Evolutionary conservation across 441 rosid genomes (phyloP).

Genomic region (Syzygium malaccense): DNA sequence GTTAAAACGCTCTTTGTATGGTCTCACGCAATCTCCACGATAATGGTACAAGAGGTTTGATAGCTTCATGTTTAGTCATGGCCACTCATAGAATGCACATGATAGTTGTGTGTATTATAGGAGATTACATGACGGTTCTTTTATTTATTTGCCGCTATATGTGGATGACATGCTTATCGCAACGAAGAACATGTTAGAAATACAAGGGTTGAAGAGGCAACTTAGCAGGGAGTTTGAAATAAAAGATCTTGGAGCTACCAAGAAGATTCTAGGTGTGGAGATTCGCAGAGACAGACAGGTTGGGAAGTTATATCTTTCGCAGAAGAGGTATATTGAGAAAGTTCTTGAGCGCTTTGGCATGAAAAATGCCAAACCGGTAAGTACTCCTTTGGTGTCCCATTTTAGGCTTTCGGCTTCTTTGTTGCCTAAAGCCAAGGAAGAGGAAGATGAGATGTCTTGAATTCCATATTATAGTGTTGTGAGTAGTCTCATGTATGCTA

Average conservation of each 20-base stretch:
- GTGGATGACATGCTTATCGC: too few species aligned
- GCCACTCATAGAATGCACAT: not conserved
- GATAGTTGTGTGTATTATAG: not conserved
- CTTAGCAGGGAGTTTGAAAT: not conserved
- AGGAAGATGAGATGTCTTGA: not conserved
- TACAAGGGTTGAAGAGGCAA: not conserved
- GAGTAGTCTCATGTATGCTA: too few species aligned
- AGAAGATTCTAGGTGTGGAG: not conserved
- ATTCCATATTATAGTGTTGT: too few species aligned
- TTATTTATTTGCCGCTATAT: too few species aligned
- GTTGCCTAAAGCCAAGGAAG: not conserved
- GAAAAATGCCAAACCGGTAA: not conserved
- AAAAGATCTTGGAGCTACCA: not conserved
- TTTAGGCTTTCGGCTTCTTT: not conserved
- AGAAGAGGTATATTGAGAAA: not conserved
- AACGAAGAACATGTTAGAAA: accelerated
- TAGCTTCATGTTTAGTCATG: not conserved
- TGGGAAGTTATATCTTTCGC: not conserved
- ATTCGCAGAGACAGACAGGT: not conserved
- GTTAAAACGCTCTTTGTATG: not conserved
- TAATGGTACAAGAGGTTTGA: not conserved
- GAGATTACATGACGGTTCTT: not conserved
- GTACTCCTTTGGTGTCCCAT: not conserved
- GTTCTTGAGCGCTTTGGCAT: not conserved
- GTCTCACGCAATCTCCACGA: not conserved